Percentiles rank a stretch among this genome's conserved stretches.
phyloP scores from a whole-genome alignment of 2,329 filamentous ascomycete species.

The Pseudogymnoascus destructans region DNA sequence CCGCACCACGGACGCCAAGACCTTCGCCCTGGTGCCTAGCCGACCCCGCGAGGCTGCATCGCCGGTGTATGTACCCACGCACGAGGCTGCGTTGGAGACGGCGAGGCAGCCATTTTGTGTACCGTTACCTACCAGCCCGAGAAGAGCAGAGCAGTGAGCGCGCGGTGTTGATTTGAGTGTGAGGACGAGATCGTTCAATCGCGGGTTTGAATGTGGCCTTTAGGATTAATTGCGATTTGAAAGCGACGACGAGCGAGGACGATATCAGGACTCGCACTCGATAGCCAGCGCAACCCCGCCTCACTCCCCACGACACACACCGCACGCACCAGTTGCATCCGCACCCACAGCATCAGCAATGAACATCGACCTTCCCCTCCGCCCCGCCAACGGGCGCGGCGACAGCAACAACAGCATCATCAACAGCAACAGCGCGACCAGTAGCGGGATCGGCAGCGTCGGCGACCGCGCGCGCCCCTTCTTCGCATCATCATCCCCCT shows the following conservation, averaged over 20 bases:
- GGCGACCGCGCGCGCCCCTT: not conserved
- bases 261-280: not conserved
- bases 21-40: not conserved
- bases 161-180: too few relatives aligned
- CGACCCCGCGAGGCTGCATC: not conserved
- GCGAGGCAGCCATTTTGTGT: not conserved
- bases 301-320: not conserved
- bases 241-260: not conserved
- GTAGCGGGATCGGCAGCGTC: not conserved
- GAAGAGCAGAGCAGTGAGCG: not conserved
- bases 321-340: not conserved
- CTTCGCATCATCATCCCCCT: conserved; percentile 38
- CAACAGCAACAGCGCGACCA: not conserved
- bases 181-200: too few relatives aligned
- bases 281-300: not conserved
- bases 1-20: not conserved
- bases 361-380: conserved; percentile 25
- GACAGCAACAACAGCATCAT: conserved; percentile 13
- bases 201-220: too few relatives aligned
- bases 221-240: not conserved
- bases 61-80: too few relatives aligned
- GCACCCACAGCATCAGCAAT: conserved; percentile 12
- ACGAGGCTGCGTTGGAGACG: not conserved
- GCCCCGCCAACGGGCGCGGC: conserved; percentile 17
- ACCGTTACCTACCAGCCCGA: not conserved